Conservation (phyloP, 2,329 filamentous ascomycete genomes). For the Rhexocercosporidium sp. region DNA sequence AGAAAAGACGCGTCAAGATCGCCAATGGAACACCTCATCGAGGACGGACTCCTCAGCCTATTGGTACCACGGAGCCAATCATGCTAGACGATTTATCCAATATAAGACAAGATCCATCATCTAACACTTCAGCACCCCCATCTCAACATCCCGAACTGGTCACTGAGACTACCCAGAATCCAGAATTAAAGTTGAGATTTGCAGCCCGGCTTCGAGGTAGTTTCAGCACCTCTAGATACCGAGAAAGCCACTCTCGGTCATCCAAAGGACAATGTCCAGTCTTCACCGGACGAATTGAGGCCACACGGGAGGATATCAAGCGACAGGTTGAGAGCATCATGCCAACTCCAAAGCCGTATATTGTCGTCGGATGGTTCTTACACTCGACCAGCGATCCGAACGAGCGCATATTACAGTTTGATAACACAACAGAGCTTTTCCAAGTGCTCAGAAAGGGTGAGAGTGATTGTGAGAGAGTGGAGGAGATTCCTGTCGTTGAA, state of each 20-base stretch:
- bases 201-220: slow-evolving; percentile 14
- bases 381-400: slow-evolving; percentile 26
- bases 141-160: background rate
- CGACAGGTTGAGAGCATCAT: slow-evolving; percentile 30
- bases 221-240: slow-evolving; percentile 18
- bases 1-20: slow-evolving; percentile 24
- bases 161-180: slow-evolving; percentile 11
- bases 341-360: slow-evolving; percentile 26
- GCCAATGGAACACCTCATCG: slow-evolving; percentile 11
- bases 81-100: slow-evolving; percentile 20
- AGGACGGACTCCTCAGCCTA: slow-evolving; percentile 7
- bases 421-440: slow-evolving; percentile 25
- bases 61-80: background rate
- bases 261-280: slow-evolving; percentile 22
- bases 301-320: slow-evolving; percentile 31
- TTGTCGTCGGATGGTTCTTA: slow-evolving; percentile 33
- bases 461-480: slow-evolving; percentile 21
- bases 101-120: background rate
- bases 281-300: slow-evolving; percentile 24
- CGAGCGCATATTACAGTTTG: slow-evolving; percentile 29
- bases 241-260: slow-evolving; percentile 19
- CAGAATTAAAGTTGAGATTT: slow-evolving; percentile 15
- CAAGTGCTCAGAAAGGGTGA: slow-evolving; percentile 27
- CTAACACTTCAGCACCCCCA: background rate
- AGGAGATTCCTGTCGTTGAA: slow-evolving; percentile 23